Evolutionary conservation across 2,329 filamentous ascomycete genomes (phyloP).

Genomic region (Stemphylium lycopersici): DNA sequence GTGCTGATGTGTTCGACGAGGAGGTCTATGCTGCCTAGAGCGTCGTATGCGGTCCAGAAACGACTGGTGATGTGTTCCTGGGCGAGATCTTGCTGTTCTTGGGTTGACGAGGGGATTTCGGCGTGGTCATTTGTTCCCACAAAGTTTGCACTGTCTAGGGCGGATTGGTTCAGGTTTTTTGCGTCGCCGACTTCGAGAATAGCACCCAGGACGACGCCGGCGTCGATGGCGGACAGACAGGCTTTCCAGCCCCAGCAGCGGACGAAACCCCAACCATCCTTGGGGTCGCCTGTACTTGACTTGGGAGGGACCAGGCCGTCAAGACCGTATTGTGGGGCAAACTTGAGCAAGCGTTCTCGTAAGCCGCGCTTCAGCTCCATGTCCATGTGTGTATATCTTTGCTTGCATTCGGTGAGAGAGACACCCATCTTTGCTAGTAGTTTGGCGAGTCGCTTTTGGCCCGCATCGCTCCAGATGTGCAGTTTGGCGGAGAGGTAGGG

Average conservation of each 20-base stretch:
- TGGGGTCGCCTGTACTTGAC: conserved; percentile 69
- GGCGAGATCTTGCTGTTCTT: conserved; percentile 37
- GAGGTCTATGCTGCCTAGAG: conserved; percentile 65
- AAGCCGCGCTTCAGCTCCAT: conserved; percentile 92
- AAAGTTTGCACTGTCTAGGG: conserved; percentile 41
- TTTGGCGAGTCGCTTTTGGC: conserved; percentile 88
- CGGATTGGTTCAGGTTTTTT: conserved; percentile 45
- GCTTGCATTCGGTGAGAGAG: conserved; percentile 88
- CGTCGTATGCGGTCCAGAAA: conserved; percentile 66
- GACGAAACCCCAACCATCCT: conserved; percentile 96
- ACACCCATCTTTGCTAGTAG: conserved; percentile 98
- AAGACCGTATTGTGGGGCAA: conserved; percentile 89
- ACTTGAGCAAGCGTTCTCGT: conserved; percentile 84
- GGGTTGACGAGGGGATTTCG: conserved; percentile 26
- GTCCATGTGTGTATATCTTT: conserved; percentile 98
- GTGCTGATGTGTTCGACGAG: conserved; percentile 78
- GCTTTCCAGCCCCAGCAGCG: conserved; percentile 98
- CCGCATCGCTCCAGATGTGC: conserved; percentile 92
- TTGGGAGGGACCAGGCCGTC: conserved; percentile 85
- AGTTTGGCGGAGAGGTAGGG: conserved; percentile 90
- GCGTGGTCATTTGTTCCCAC: conserved; percentile 33
- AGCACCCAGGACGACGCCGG: conserved; percentile 89
- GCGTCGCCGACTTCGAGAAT: conserved; percentile 86
- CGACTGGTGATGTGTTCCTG: conserved; percentile 57
- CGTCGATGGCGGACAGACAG: conserved; percentile 89